Conservation (phyloP, 2,329 filamentous ascomycete genomes). For the Nemania sp. region DNA sequence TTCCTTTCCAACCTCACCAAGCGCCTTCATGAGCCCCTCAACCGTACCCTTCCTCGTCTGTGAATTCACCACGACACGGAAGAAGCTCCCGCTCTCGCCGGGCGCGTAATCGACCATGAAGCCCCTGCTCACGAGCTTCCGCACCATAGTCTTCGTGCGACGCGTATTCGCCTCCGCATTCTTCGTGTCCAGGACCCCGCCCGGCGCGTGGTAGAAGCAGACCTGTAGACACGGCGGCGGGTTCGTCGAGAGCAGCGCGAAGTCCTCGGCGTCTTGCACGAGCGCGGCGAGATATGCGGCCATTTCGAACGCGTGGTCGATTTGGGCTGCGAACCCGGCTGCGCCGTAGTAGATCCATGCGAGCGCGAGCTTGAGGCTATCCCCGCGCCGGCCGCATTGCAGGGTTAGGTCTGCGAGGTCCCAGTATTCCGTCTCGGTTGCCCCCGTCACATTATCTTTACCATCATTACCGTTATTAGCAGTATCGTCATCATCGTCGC, state of each 20-base stretch:
- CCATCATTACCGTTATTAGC: conserved; percentile 29
- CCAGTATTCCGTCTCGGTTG: conserved; percentile 63
- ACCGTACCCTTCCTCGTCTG: conserved; percentile 57
- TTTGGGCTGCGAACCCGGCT: conserved; percentile 68
- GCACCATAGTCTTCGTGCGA: conserved; percentile 53
- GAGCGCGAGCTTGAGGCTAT: conserved; percentile 84
- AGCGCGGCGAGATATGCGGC: conserved; percentile 69
- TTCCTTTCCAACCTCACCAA: conserved; percentile 35
- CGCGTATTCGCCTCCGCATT: conserved; percentile 51
- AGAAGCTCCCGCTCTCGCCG: conserved; percentile 57
- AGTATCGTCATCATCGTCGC: conserved; percentile 46
- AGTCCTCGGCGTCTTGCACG: conserved; percentile 58
- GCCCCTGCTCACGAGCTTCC: conserved; percentile 52
- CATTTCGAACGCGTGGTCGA: conserved; percentile 73
- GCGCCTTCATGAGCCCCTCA: conserved; percentile 39
- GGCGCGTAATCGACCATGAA: conserved; percentile 67
- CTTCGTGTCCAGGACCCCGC: conserved; percentile 50
- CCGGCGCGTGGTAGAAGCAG: conserved; percentile 83
- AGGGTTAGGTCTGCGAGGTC: conserved; percentile 91
- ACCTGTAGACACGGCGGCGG: conserved; percentile 90
- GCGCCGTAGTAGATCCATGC: conserved; percentile 89
- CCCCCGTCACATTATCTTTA: not conserved
- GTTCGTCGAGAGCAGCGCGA: conserved; percentile 72
- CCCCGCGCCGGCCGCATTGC: conserved; percentile 86
- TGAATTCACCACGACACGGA: conserved; percentile 62